Conservation (phyloP, 257 asterid species). For the Solanum chiquidenum region DNA sequence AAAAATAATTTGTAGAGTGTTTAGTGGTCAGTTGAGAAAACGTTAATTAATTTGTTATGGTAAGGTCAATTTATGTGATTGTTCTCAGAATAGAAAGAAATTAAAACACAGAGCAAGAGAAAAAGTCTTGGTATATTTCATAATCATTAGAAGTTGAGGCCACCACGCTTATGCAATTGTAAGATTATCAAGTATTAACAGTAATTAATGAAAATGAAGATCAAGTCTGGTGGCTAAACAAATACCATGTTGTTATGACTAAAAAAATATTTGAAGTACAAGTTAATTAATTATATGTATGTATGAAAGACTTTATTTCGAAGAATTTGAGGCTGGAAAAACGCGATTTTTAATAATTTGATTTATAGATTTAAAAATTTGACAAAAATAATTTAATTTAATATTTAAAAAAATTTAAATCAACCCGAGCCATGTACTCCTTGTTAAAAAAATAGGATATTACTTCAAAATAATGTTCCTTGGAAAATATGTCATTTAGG, state of each 20-base stretch:
- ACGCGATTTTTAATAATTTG: too few species aligned
- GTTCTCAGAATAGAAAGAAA: background rate
- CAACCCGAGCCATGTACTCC: background rate
- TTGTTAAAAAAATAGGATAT: fast-evolving
- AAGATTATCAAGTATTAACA: background rate
- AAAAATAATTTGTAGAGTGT: background rate
- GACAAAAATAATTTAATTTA: fast-evolving
- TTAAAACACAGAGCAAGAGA: background rate
- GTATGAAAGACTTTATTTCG: too few species aligned
- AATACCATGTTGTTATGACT: too few species aligned
- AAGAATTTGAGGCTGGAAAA: background rate
- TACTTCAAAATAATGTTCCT: background rate
- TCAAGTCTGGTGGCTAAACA: background rate
- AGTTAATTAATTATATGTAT: too few species aligned
- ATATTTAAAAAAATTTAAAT: too few species aligned
- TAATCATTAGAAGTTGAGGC: background rate
- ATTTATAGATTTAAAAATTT: fast-evolving
- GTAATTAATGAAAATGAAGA: background rate
- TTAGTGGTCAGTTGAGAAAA: background rate
- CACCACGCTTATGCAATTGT: background rate
- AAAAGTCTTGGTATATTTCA: background rate
- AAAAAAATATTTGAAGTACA: background rate
- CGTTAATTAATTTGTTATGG: background rate
- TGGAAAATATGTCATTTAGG: too few species aligned
- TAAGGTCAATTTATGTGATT: background rate